Evolutionary conservation across 345 rosid species (phyloP), one percentile per base, ranked within the genome.

Genomic region (Hibiscus tridactylites): DNA sequence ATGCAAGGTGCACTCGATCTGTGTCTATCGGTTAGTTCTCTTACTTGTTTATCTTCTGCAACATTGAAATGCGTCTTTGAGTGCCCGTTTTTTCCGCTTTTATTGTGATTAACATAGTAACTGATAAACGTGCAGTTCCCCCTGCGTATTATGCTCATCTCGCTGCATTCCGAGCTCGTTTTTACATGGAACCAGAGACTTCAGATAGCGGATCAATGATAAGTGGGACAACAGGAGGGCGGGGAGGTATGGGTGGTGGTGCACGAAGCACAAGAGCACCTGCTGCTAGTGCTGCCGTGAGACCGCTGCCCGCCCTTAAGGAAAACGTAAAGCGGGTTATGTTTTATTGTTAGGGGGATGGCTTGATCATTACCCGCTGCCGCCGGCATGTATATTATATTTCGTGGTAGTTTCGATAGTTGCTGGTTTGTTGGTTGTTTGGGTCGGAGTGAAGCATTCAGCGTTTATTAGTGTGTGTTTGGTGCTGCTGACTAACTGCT

Each of bases 61-160:
- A 15, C 28, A 0, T 47, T 1, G 31, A 19, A 44, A 66, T 13
- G 6, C 3, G 5, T 11, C 35, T 21, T 65, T 3, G 33, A 42
- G 6, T 65, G 10, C n/a, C 53, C 6, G 1, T 19, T 10, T 19
- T 19, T 49, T 68, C 19, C 50, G 24, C n/a, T 46, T 16, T 26
- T 50, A 28, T 29, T 29, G 16, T 68, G 46, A n/a, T 50, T 68
- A 16, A 67, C 71, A 7, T 50, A 8, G 60, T 28, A 17, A 44
- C 28, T 65, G 37, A 47, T 68, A 31, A 68, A 61, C 15, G 46
- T 78, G 75, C 85, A 95, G 99, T 95, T 49, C 99, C 99, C 3
- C 99, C 98, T 12, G 99, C 98, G 1, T 95, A 95, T 61, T 92
- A 95, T 74, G 99, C 99, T 1, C 99, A 95, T 83, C 91, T 95